Evolutionary conservation across 495 filamentous ascomycete genomes (phyloP).

Genomic region (Chlorociboria aeruginascens): DNA sequence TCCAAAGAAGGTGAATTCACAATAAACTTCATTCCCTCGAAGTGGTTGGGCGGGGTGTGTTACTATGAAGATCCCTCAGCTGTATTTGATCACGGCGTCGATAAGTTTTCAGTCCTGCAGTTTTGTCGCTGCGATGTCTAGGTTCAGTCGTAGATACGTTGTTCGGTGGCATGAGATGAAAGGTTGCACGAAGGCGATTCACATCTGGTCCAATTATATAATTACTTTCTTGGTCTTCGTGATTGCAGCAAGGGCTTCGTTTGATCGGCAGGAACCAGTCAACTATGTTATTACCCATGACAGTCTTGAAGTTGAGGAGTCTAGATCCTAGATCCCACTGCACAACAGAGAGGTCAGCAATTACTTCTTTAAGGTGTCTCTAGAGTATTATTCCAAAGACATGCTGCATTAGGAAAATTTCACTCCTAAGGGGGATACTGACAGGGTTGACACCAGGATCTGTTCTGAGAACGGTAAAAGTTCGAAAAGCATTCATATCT

Average conservation of each 20-base stretch:
- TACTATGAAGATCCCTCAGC: not conserved
- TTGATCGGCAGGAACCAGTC: constrained; percentile 69
- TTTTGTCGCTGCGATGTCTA: not conserved
- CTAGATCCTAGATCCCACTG: constrained; percentile 55
- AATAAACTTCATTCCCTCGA: too few relatives aligned
- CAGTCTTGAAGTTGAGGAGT: constrained; percentile 55
- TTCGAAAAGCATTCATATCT: constrained; percentile 39
- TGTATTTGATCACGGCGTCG: not conserved
- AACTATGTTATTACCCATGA: constrained; percentile 56
- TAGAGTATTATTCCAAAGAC: too few relatives aligned
- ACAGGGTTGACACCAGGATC: too few relatives aligned
- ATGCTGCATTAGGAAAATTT: too few relatives aligned
- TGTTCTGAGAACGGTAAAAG: constrained; percentile 47
- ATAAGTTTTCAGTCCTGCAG: not conserved
- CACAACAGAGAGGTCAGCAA: too few relatives aligned
- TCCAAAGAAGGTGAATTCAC: too few relatives aligned
- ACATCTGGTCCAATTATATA: constrained; percentile 34
- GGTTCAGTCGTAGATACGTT: not conserved
- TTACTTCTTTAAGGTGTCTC: too few relatives aligned
- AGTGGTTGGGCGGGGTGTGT: not conserved
- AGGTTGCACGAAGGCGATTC: constrained; percentile 24
- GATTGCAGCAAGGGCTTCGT: constrained; percentile 45
- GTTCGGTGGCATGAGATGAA: constrained; percentile 16
- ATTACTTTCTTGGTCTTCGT: constrained; percentile 35
- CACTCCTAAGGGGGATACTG: too few relatives aligned